Base-by-base conservation (phyloP, 1,139 yeast genomes). In the Eremothecium cymbalariae region DNA sequence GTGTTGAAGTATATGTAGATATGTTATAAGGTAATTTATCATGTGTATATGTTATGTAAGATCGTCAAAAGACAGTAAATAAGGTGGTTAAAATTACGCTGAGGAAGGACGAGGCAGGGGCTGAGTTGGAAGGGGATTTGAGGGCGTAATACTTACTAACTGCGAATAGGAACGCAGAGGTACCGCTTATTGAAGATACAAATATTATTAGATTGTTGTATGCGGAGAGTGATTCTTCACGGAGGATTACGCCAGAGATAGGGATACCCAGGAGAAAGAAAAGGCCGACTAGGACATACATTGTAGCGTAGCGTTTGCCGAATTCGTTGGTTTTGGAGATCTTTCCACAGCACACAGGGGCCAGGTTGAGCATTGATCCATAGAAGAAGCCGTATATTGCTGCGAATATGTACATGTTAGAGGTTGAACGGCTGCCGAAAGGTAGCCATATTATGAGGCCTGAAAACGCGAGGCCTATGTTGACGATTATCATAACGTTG, bases 251-350 rank as follows among this genome's bases (percentile, higher is more conserved):
- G 28, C 77, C 76, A 2, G 73, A 69, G 27, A 72, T 60, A 18
- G 78, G 78, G 40, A 70, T 59, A 1, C 73, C 67, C 0, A 68
- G 64, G 30, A 78, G 58, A 5, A 73, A 70, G 24, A 74, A 73
- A 47, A 77, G 71, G 7, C 82, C 70, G 29, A 77, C 75, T 26
- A 75, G 63, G 46, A 75, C 74, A 52, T 79, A 78, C 56, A 78
- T 67, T 0, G 83, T 77, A 0, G 86, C 83, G 49, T 74, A 79
- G 18, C 81, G 67, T 47, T 70, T 74, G 18, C 88, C 88, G 47
- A 77, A 78, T 37, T 68, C 70, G 27, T 73, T 74, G 2, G 79
- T 73, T 32, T 68, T 68, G 28, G 84, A 74, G 14, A 80, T 74
- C 53, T 78, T 85, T 1, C 77, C 71, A 37, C 72, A 63, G 38